These are phyloP conservation scores for Scutellaria minor DNA, from an alignment of 257 asterid genomes.

Conservation along the genomic window DNA sequence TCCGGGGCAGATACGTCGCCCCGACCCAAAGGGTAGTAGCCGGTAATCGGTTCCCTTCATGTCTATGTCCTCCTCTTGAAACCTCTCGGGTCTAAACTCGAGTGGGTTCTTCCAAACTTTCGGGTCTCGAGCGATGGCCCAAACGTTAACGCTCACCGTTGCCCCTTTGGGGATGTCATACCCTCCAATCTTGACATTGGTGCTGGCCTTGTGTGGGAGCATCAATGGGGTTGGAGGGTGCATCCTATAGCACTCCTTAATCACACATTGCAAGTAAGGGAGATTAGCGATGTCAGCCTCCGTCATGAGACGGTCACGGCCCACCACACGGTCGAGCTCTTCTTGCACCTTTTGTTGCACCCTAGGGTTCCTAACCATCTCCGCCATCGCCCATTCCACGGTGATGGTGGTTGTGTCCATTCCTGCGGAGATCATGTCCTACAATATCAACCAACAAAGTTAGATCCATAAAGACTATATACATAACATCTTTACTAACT, in stretches of 20 bases:
- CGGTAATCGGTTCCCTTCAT: constrained; percentile 84
- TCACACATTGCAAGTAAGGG: constrained; percentile 66
- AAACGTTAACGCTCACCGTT: constrained; percentile 72
- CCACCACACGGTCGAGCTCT: constrained; percentile 72
- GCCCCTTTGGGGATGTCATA: constrained; percentile 81
- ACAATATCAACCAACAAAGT: constrained; percentile 19
- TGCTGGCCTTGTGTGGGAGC: constrained; percentile 79
- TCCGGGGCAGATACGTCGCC: constrained; percentile 82
- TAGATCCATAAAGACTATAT: too few species aligned
- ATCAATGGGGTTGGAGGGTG: constrained; percentile 87
- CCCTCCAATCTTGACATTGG: constrained; percentile 70
- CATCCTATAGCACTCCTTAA: constrained; percentile 71
- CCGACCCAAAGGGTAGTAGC: constrained; percentile 81
- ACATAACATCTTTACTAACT: neutral
- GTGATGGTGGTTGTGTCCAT: constrained; percentile 85
- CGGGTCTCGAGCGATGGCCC: constrained; percentile 87
- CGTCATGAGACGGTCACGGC: constrained; percentile 56
- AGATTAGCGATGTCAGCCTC: constrained; percentile 69
- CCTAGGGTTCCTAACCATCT: constrained; percentile 74
- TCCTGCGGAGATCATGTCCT: constrained; percentile 93
- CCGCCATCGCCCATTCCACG: constrained; percentile 85
- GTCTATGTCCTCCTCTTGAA: constrained; percentile 76
- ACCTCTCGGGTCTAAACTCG: constrained; percentile 80
- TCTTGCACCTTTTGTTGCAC: constrained; percentile 87
- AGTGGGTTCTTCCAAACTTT: constrained; percentile 68